Conservation (phyloP, 345 rosid species). For the Populus pruinosa region DNA sequence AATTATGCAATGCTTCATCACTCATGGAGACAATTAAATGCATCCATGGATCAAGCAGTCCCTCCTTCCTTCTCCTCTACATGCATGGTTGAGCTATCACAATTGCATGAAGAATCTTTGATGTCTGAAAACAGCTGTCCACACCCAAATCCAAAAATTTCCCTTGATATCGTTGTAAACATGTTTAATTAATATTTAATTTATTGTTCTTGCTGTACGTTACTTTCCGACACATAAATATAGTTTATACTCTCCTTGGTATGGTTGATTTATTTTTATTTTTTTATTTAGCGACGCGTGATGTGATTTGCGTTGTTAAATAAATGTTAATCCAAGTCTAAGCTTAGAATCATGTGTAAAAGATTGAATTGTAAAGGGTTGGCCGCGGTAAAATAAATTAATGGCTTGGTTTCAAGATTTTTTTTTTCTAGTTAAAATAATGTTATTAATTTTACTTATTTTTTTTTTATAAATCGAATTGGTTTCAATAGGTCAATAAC, state of each 20-base stretch:
- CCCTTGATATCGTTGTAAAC: neutral
- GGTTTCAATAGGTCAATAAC: no score
- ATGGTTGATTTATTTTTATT: neutral
- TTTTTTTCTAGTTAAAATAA: no score
- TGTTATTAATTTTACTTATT: no score
- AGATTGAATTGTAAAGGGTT: neutral
- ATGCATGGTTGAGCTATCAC: neutral
- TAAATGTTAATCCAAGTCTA: neutral
- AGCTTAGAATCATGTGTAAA: neutral
- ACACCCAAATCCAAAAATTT: neutral
- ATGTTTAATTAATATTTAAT: neutral
- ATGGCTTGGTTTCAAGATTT: no score
- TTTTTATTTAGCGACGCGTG: neutral
- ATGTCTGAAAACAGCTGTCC: neutral
- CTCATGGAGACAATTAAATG: no score
- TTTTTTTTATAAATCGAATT: no score
- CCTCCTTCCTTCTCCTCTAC: neutral
- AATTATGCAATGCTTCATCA: no score
- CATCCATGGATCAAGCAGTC: neutral
- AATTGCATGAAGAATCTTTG: neutral
- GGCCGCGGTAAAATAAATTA: no score
- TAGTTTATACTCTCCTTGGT: neutral
- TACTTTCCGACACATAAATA: slow-evolving; percentile 5
- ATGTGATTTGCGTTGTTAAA: neutral
- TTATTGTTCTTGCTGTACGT: neutral